Evolutionary conservation across 2,329 filamentous ascomycete genomes (phyloP), one percentile per base, ranked within the genome.

Genomic region (Pseudogymnoascus sp.): DNA sequence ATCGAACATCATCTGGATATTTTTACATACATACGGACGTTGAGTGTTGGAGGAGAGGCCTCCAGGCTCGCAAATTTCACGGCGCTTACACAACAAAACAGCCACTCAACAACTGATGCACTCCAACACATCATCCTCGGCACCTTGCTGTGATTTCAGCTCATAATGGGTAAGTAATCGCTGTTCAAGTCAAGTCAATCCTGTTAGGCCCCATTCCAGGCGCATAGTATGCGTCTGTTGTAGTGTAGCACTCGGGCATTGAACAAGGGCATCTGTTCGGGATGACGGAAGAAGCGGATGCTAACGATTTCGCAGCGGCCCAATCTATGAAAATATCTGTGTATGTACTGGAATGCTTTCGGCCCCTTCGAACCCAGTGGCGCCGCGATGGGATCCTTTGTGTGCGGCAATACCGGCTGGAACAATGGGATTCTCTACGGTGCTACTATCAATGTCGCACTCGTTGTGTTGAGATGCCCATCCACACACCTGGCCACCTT

Each of bases 291-390:
- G n/a, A 13, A 13, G 28, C 50, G 10, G 50, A 33, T 57, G 50
- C 50, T 57, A 57, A 57, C 50, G 2, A 35, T 57, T 19, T 57
- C 17, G 28, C 50, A 57, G 50, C 50, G 50, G 36, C 61, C 17
- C n/a, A 28, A 19, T 21, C 42, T 57, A 62, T 47, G 28, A 13
- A 64, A 64, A 61, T 36, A 4, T 60, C 65, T 79, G 78, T 71
- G 69, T 53, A 68, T n/a, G 50, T 57, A 35, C 44, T 50, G 81
- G 65, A 74, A 85, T 71, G 79, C 80, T 63, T 85, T 84, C 70
- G 79, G 7, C n/a, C 50, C 26, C 5, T 35, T 57, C 50, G 50
- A 33, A 35, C 19, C 33, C 9, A 9, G n/a, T 21, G 19, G 50
- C 17, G 17, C 13, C n/a, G 26, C 17, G 28, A 21, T 57, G 28